Conservation (phyloP, 139 green algal genomes). For the Tetraselmis striata region DNA sequence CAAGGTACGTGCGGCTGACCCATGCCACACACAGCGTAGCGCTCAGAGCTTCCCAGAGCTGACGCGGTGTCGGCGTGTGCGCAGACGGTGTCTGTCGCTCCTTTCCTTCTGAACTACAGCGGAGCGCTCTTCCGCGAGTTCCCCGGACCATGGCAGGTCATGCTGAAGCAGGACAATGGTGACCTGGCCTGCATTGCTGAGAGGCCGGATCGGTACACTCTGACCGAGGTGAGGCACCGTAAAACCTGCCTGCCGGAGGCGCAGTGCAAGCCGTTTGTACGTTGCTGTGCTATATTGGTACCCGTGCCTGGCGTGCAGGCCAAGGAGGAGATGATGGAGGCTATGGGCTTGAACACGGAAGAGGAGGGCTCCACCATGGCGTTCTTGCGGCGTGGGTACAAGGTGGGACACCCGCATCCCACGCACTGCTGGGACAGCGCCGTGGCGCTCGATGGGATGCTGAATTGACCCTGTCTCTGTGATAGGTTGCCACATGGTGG, state of each 20-base stretch:
- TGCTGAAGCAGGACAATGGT: conserved; percentile 79
- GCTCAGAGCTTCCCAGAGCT: too few relatives aligned
- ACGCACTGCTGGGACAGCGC: too few relatives aligned
- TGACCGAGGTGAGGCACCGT: neutral
- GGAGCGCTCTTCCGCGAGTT: conserved; percentile 85
- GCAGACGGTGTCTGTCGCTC: conserved; percentile 62
- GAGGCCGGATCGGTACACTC: neutral
- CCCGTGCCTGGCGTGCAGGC: too few relatives aligned
- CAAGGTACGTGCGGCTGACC: conserved; percentile 28
- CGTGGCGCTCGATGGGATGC: neutral
- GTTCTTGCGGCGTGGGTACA: conserved; percentile 75
- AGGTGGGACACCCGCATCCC: conserved; percentile 24
- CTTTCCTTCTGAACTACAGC: conserved; percentile 88
- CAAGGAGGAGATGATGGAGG: conserved; percentile 76
- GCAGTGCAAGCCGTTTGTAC: too few relatives aligned
- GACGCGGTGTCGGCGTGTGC: too few relatives aligned
- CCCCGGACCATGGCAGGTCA: conserved; percentile 86
- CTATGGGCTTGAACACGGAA: conserved; percentile 84
- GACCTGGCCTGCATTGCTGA: conserved; percentile 81
- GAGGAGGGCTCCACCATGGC: conserved; percentile 60
- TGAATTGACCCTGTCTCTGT: neutral
- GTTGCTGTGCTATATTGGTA: too few relatives aligned
- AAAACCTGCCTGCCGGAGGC: too few relatives aligned
- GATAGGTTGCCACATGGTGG: conserved; percentile 76
- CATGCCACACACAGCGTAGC: too few relatives aligned